Evolutionary conservation across 1,284 basidiomycete genomes (phyloP).

Genomic region (Ganoderma meredithae): DNA sequence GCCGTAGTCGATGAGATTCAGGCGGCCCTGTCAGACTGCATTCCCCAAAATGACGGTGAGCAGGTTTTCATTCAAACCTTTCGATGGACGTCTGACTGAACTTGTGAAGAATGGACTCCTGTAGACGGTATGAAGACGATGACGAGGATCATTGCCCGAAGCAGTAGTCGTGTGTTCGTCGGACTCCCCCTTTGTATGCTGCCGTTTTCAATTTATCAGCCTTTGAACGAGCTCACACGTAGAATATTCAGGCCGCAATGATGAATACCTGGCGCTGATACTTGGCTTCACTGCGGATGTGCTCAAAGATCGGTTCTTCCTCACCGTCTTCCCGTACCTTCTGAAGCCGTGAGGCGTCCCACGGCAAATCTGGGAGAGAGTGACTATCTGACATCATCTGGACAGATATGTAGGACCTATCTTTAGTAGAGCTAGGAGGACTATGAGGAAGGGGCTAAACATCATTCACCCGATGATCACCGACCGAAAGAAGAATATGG

Average conservation of each 20-base stretch:
- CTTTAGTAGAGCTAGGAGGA: neutral
- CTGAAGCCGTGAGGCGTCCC: neutral
- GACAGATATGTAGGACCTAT: neutral
- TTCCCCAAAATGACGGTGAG: conserved; percentile 32
- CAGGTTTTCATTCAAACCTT: neutral
- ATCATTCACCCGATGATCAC: conserved; percentile 40
- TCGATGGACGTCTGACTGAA: neutral
- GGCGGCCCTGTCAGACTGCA: conserved; percentile 30
- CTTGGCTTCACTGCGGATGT: neutral
- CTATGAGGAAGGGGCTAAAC: conserved; percentile 28
- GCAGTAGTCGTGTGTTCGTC: conserved; percentile 38
- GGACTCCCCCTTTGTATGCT: conserved; percentile 37
- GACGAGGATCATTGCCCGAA: conserved; percentile 33
- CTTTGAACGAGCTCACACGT: neutral
- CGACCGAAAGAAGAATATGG: conserved; percentile 21
- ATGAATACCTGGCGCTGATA: neutral
- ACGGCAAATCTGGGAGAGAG: neutral
- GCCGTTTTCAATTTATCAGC: neutral
- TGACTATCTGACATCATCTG: neutral
- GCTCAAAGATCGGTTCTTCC: neutral
- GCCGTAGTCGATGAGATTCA: conserved; percentile 38
- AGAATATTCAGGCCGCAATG: neutral
- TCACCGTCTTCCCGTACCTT: neutral
- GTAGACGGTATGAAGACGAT: conserved; percentile 21
- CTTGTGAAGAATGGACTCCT: conserved; percentile 31